Conservation (phyloP, 2,329 filamentous ascomycete genomes). For the Alternaria tenuissima region DNA sequence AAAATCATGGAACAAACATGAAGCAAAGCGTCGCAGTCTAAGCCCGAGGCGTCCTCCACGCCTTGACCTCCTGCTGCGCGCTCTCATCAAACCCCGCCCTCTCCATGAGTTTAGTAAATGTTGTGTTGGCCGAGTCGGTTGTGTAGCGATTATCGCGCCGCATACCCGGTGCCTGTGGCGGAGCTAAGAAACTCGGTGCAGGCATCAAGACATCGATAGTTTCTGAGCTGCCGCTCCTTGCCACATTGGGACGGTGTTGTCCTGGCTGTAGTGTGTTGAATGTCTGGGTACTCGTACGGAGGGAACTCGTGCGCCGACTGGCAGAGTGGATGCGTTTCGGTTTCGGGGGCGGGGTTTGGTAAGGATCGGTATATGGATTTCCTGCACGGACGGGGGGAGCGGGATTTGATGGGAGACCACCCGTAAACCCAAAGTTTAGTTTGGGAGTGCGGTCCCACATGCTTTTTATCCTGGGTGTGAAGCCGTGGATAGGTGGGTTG, state of each 20-base stretch:
- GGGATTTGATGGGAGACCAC: slow-evolving; percentile 30
- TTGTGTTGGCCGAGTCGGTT: slow-evolving; percentile 44
- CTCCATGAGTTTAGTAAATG: slow-evolving; percentile 55
- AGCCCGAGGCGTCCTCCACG: slow-evolving; percentile 28
- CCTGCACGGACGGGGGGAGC: slow-evolving; percentile 39
- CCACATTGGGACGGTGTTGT: slow-evolving; percentile 2
- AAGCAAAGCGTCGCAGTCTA: slow-evolving; percentile 3
- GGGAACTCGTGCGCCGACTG: slow-evolving; percentile 24
- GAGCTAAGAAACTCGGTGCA: slow-evolving; percentile 45
- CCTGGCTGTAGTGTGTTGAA: slow-evolving; percentile 12
- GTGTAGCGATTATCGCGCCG: slow-evolving; percentile 42
- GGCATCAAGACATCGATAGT: slow-evolving; percentile 57
- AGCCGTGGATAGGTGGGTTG: slow-evolving; percentile 25
- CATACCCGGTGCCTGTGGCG: slow-evolving; percentile 43
- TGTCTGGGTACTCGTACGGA: slow-evolving; percentile 19
- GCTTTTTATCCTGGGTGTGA: slow-evolving; percentile 45
- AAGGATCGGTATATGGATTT: slow-evolving; percentile 38
- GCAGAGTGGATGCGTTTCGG: slow-evolving; percentile 32
- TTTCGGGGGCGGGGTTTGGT: slow-evolving; percentile 41
- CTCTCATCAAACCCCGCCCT: slow-evolving; percentile 51
- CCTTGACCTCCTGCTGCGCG: slow-evolving; percentile 37
- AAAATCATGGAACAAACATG: background rate
- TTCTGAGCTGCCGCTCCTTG: slow-evolving; percentile 50
- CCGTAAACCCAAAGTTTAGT: slow-evolving; percentile 39
- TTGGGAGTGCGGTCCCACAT: slow-evolving; percentile 49